Evolutionary conservation across 495 filamentous ascomycete genomes (phyloP), one percentile per base, ranked within the genome.

Genomic region (Talaromyces ruber): DNA sequence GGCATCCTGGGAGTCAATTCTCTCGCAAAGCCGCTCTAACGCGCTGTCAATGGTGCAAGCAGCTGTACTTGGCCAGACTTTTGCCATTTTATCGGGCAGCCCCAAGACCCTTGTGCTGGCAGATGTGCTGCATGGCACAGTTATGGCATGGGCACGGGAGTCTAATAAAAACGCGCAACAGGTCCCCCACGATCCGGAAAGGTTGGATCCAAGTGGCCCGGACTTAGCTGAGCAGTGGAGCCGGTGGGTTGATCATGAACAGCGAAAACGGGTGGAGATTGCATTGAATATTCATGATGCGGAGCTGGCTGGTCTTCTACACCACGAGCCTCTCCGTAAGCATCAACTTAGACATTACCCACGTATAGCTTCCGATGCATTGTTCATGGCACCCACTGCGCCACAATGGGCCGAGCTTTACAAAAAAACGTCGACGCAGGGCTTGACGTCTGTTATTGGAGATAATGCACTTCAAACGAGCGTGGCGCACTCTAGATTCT

Each of bases 61-160:
- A 0, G 72, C 72, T 2, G 63, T 74, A 37, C 39, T 77, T 1
- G 73, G 74, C 3, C 74, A 77, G 51, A 76, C 73, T 1, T 77
- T 72, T 62, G 74, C 68, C 22, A 67, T 76, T 16, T 67, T 77
- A 22, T 70, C 73, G 0, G 72, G 74, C 1, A 25, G 65, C 14
- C 64, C 71, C 2, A 71, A 64, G 37, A 53, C 47, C n/a, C 9
- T 52, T 11, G 8, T 52, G 22, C 9, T 34, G 30, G 30, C 30
- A 12, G 30, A 34, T 34, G 30, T 34, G 30, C 30, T 34, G 6
- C 30, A 34, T 34, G 30, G 30, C 30, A 34, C 30, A 9, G 30
- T 34, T 11, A 34, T 34, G 30, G 30, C 30, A 34, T 34, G 30
- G 30, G 30, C 30, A 34, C 30, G 30, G 30, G 30, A 34, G 30